A percentile compares a stretch with the other conserved stretches of the same genome.
phyloP scores from a whole-genome alignment of 345 rosid genomes.

The Salix udensis region DNA sequence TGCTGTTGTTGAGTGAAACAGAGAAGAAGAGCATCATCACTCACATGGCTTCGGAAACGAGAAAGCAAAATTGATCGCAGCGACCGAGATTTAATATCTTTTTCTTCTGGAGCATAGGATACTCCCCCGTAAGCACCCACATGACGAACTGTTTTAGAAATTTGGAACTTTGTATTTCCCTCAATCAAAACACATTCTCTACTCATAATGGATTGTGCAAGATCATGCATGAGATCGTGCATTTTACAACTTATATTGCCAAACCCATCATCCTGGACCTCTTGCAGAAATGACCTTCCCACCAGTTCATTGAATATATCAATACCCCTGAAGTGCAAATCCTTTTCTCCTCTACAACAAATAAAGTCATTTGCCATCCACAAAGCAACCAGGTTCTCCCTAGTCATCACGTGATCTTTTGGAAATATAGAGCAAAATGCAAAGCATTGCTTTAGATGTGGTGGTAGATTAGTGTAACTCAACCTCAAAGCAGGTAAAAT shows the following conservation, averaged over 20 bases:
- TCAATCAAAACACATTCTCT: not conserved
- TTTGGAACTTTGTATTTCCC: too few species aligned
- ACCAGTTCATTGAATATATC: slow-evolving; percentile 14
- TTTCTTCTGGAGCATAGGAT: not conserved
- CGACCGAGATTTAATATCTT: not conserved
- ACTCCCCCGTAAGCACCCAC: not conserved
- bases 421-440: slow-evolving; percentile 4
- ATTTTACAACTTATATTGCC: slow-evolving; percentile 11
- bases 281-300: slow-evolving; percentile 21
- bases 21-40: too few species aligned
- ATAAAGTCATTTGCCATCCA: slow-evolving; percentile 35
- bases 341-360: not conserved
- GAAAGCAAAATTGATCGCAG: not conserved
- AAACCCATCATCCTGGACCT: not conserved
- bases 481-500: slow-evolving; percentile 1
- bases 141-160: not conserved
- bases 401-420: not conserved
- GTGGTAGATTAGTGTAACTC: slow-evolving; percentile 2
- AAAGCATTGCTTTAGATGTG: slow-evolving; percentile 3
- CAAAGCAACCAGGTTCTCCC: not conserved
- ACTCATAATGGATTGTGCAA: slow-evolving; percentile 10
- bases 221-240: slow-evolving; percentile 25
- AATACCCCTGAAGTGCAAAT: slow-evolving; percentile 9
- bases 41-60: accelerated
- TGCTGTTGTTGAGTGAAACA: not conserved